Evolutionary conservation across 257 asterid genomes (phyloP).

Genomic region (Anisodus tanguticus): DNA sequence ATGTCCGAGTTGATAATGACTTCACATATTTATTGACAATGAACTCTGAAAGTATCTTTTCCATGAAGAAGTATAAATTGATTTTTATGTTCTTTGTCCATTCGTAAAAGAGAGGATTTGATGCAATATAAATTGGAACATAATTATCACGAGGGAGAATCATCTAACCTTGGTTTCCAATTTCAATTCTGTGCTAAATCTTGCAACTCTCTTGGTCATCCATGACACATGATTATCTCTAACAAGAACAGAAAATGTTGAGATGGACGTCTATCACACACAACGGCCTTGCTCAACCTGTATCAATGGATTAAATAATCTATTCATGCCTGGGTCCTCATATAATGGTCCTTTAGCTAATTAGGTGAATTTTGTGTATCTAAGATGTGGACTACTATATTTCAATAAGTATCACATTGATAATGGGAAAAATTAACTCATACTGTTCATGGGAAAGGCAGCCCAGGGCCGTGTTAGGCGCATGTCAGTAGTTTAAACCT

Average conservation of each 20-base stretch:
- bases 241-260: neutral
- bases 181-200: neutral
- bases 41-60: neutral
- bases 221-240: neutral
- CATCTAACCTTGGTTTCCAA: neutral
- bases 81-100: neutral
- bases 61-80: neutral
- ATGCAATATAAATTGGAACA: neutral
- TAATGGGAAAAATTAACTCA: neutral
- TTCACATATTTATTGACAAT: neutral
- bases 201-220: neutral
- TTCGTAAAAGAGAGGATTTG: neutral
- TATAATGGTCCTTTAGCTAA: neutral
- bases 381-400: neutral
- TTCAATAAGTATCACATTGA: neutral
- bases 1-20: neutral
- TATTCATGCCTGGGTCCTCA: neutral
- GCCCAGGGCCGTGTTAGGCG: too few relatives aligned
- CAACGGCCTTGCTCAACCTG: neutral
- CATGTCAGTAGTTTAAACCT: too few relatives aligned
- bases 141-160: conserved; percentile 17
- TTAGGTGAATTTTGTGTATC: conserved; percentile 17
- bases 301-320: neutral
- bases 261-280: neutral
- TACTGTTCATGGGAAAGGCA: neutral